Evolutionary conservation across 805 yeast species (phyloP).

Genomic region (Clavispora vitiphila): DNA sequence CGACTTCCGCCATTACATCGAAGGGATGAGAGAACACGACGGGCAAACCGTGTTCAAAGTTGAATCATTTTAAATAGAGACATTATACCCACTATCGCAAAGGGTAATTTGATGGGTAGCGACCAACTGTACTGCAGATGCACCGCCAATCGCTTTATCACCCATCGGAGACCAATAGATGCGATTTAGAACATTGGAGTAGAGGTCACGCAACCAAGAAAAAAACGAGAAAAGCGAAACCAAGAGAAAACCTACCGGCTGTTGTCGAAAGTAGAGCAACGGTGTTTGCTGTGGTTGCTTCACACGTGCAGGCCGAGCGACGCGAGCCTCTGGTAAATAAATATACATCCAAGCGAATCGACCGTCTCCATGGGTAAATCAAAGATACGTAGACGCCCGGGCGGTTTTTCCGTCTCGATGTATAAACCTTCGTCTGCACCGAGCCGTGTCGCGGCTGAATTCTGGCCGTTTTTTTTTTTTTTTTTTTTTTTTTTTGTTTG

Average conservation of each 20-base stretch:
- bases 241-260: no score
- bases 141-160: no score
- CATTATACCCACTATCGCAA: no score
- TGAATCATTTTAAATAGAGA: slow-evolving; percentile 27
- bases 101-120: no score
- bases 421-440: neutral
- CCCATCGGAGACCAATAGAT: no score
- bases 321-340: neutral
- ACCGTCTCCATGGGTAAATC: no score
- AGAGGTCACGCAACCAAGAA: neutral
- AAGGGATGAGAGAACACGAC: slow-evolving; percentile 23
- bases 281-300: no score
- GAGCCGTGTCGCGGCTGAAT: neutral
- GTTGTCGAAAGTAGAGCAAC: no score
- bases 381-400: no score
- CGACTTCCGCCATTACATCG: slow-evolving; percentile 25
- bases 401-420: neutral
- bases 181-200: no score
- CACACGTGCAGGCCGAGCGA: neutral
- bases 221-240: no score
- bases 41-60: slow-evolving; percentile 30
- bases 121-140: no score
- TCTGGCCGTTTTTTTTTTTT: neutral
- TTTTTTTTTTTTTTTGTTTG: neutral
- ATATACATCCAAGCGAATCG: neutral